Evolutionary conservation across 176 grass and related monocot genomes (phyloP).

Genomic region (Puccinellia tenuiflora): DNA sequence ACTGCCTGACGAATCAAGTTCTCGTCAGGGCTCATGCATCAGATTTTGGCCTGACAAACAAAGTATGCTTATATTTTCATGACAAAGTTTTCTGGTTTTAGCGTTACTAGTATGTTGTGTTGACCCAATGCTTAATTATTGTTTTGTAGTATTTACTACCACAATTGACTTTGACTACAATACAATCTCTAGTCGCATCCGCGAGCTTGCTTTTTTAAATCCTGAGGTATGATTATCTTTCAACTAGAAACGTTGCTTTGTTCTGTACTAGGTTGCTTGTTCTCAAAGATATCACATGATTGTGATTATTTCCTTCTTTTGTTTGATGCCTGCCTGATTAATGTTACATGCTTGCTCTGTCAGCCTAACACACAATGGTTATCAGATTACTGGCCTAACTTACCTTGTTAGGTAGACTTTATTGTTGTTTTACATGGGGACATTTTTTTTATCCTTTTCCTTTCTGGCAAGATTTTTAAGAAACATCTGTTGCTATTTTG

Average conservation of each 20-base stretch:
- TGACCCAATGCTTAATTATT: background rate
- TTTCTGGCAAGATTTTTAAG: background rate
- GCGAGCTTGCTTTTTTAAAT: slow-evolving; percentile 98
- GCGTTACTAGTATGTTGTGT: slow-evolving; percentile 18
- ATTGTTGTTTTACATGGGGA: background rate
- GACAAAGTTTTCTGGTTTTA: background rate
- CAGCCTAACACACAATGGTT: background rate
- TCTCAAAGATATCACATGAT: background rate
- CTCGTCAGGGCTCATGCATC: slow-evolving; percentile 57
- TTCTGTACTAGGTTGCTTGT: background rate
- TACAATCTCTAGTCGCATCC: slow-evolving; percentile 85
- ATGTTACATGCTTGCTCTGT: background rate
- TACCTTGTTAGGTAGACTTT: background rate
- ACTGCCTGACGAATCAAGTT: slow-evolving; percentile 48
- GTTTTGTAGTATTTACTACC: slow-evolving; percentile 86
- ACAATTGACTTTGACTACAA: slow-evolving; percentile 71
- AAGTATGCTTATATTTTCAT: slow-evolving; percentile 45
- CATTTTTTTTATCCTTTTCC: background rate
- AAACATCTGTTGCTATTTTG: background rate
- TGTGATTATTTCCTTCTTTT: slow-evolving; percentile 12
- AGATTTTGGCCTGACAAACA: slow-evolving; percentile 97
- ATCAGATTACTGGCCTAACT: background rate
- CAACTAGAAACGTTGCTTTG: background rate
- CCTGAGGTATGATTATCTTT: slow-evolving; percentile 55
- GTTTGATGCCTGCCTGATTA: slow-evolving; percentile 7